These are phyloP conservation scores for Acacia concinna DNA, from an alignment of 331 rosid genomes.

Conservation along the genomic window DNA sequence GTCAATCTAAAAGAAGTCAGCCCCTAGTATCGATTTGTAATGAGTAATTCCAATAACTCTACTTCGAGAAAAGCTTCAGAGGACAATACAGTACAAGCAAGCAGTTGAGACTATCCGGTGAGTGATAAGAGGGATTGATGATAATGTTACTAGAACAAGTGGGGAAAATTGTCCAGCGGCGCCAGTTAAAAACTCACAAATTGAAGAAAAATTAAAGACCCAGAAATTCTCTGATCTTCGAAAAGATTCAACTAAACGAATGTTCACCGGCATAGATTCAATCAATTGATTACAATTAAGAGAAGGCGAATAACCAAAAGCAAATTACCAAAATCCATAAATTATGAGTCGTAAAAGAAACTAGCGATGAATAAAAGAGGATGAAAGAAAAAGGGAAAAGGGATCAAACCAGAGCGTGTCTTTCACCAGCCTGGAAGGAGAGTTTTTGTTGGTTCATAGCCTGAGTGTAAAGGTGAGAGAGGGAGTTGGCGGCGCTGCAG, in stretches of 20 bases:
- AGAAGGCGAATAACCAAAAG: neutral
- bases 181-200: neutral
- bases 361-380: neutral
- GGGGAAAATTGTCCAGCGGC: no score
- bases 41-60: neutral
- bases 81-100: neutral
- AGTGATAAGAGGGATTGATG: neutral
- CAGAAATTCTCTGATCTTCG: neutral
- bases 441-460: slow-evolving; percentile 75
- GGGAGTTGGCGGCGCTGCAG: slow-evolving; percentile 86
- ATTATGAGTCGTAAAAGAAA: neutral
- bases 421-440: slow-evolving; percentile 88
- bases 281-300: neutral
- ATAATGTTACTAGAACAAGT: neutral
- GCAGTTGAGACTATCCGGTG: neutral
- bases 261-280: neutral
- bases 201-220: neutral
- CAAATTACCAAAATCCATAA: neutral
- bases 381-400: neutral
- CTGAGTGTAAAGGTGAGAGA: slow-evolving; percentile 77
- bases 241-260: slow-evolving; percentile 3
- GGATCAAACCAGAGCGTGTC: slow-evolving; percentile 60
- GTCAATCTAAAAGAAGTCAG: neutral
- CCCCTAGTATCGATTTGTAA: neutral
- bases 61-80: neutral